Conservation (phyloP, 1,284 basidiomycete genomes). For the Melampsora abietis-canadensis region DNA sequence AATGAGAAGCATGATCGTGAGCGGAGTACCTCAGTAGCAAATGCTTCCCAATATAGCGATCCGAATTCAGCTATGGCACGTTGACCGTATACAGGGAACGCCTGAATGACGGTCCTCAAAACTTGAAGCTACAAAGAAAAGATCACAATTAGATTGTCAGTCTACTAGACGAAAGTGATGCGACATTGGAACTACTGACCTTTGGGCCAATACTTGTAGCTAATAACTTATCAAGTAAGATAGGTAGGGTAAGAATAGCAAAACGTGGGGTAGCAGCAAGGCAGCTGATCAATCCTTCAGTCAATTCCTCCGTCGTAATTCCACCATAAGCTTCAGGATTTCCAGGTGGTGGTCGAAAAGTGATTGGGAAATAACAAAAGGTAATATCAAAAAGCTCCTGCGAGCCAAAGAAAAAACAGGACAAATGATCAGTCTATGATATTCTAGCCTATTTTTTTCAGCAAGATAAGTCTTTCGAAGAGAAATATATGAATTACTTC, state of each 20-base stretch:
- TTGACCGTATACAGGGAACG: slow-evolving; percentile 75
- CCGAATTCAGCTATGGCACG: slow-evolving; percentile 63
- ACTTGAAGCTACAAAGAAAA: slow-evolving; percentile 17
- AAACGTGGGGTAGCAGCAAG: slow-evolving; percentile 77
- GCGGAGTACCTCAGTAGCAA: slow-evolving; percentile 73
- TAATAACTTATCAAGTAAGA: slow-evolving; percentile 88
- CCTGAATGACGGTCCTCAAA: slow-evolving; percentile 48
- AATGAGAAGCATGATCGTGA: neutral
- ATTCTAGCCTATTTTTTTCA: neutral
- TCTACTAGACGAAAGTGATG: neutral
- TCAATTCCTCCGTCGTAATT: slow-evolving; percentile 84
- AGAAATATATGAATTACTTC: slow-evolving; percentile 9
- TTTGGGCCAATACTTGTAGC: slow-evolving; percentile 80
- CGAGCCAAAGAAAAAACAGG: neutral
- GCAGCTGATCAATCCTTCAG: slow-evolving; percentile 65
- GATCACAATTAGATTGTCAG: neutral
- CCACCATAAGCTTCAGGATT: slow-evolving; percentile 72
- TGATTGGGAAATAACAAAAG: slow-evolving; percentile 98
- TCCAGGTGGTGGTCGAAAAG: slow-evolving; percentile 88
- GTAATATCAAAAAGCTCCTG: slow-evolving; percentile 90
- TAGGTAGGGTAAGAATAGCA: slow-evolving; percentile 75
- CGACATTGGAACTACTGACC: neutral
- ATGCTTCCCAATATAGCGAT: slow-evolving; percentile 74
- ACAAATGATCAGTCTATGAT: neutral
- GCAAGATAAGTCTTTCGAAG: no score